Evolutionary conservation across 176 grass and related monocot genomes (phyloP).

Genomic region (Carex myosuroides): DNA sequence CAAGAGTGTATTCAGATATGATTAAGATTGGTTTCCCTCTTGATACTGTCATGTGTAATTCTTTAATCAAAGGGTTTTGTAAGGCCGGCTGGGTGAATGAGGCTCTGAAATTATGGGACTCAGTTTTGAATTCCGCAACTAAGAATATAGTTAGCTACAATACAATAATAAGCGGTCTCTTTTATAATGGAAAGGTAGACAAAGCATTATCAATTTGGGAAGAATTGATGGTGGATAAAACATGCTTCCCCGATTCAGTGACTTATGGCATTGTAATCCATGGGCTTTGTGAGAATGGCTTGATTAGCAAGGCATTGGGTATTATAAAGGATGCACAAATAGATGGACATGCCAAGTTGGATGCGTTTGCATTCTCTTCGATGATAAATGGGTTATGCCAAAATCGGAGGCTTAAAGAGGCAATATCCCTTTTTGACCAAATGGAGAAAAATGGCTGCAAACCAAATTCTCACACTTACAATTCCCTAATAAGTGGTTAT

Average conservation of each 20-base stretch:
- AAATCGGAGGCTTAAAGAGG: constrained; percentile 51
- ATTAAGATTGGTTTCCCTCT: constrained; percentile 55
- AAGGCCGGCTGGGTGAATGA: constrained; percentile 36
- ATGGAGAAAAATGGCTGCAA: constrained; percentile 49
- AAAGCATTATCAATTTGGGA: constrained; percentile 48
- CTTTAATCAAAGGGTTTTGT: constrained; percentile 59
- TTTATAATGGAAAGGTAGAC: constrained; percentile 46
- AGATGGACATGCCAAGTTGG: constrained; percentile 37
- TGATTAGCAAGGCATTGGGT: constrained; percentile 57
- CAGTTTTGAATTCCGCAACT: constrained; percentile 25
- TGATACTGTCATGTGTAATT: constrained; percentile 65
- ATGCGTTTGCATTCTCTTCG: constrained; percentile 69
- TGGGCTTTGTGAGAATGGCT: constrained; percentile 74
- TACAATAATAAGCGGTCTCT: constrained; percentile 67
- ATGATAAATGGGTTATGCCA: constrained; percentile 72
- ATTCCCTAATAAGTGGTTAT: constrained; percentile 74
- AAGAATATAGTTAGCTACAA: constrained; percentile 55
- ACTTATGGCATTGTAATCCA: constrained; percentile 77
- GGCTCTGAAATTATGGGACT: constrained; percentile 58
- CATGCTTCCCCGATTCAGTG: constrained; percentile 44
- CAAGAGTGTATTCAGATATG: constrained; percentile 57
- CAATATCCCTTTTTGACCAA: constrained; percentile 47
- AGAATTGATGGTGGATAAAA: constrained; percentile 40
- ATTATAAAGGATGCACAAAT: constrained; percentile 38
- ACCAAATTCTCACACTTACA: constrained; percentile 68